These are phyloP conservation scores for Botrytis deweyae DNA, from an alignment of 2,329 filamentous ascomycete species.

Conservation along the genomic window DNA sequence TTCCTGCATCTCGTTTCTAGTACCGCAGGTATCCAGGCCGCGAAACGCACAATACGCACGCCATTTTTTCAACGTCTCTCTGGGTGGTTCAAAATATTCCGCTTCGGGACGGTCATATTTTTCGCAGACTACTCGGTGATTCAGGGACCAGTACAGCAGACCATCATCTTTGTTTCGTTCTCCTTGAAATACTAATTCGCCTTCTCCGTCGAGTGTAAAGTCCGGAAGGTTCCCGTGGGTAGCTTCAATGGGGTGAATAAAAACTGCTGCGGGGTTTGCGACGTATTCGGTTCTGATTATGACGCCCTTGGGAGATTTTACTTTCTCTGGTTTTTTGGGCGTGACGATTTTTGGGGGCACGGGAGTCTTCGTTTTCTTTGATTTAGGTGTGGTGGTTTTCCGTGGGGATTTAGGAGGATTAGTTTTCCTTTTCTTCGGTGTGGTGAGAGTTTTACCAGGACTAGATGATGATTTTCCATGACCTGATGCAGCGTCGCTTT, in stretches of 20 bases:
- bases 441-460: background rate
- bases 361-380: background rate
- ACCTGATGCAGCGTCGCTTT: background rate
- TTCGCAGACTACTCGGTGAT: background rate
- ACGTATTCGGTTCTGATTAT: background rate
- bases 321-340: background rate
- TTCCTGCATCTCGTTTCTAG: background rate
- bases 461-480: background rate
- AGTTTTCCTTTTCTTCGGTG: background rate
- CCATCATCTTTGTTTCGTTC: background rate
- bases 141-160: background rate
- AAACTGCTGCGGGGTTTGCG: background rate
- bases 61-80: background rate
- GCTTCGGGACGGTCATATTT: background rate
- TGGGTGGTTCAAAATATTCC: background rate
- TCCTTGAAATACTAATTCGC: background rate
- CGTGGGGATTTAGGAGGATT: background rate
- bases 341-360: background rate
- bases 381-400: background rate
- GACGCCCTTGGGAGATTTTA: background rate
- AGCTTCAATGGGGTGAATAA: background rate
- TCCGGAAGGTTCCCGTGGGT: background rate
- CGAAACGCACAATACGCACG: constrained; percentile 1
- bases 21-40: background rate
- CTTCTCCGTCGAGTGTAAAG: background rate